Base-by-base conservation (phyloP, 2,329 filamentous ascomycete species). In the Penicillium brasilianum region DNA sequence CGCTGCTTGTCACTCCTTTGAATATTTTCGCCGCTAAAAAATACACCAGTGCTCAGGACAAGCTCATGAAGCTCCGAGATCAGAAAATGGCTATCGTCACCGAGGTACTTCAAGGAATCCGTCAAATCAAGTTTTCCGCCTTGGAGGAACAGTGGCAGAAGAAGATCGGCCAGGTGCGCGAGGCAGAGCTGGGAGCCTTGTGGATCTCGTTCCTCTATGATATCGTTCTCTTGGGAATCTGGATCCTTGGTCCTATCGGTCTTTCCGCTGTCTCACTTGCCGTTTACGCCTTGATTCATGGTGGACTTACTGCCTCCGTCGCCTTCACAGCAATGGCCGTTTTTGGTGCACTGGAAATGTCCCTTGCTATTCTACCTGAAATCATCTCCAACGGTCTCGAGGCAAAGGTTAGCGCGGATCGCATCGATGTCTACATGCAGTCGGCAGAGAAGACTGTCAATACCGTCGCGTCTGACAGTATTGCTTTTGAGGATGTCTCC, bases 101-200 rank as follows among this genome's bases (percentile, higher is more conserved):
- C 1, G 91, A 95, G 74, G 90, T 89, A 0, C 78, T 95, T 1
- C 85, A 90, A 67, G 91, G 91, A 8, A 93, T 94, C 65, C 86
- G 90, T 1, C 91, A 95, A 74, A 92, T 95, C 78, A 95, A 95
- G 71, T 93, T 94, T 68, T 90, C 90, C 0, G 91, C 91, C 0
- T 77, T 92, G 1, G 91, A 94, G 74, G 78, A 81, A 20, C 86
- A 90, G 67, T 94, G 91, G 91, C 87, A 92, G 72, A 81, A 83
- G 16, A 90, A 88, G 62, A 90, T 95, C 72, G 76, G 83, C 63
- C 75, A 83, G 63, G 85, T 88, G 8, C 83, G 91, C 69, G 84
- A 88, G 46, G 84, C 83, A 50, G 91, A 94, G 72, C 82, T 94
- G 10, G 75, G 77, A 5, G 86, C 85, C 22, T 83, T 91, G 37